Evolutionary conservation across 192 early-diverging fungal species (phyloP).

Genomic region (Podochytrium sp.): DNA sequence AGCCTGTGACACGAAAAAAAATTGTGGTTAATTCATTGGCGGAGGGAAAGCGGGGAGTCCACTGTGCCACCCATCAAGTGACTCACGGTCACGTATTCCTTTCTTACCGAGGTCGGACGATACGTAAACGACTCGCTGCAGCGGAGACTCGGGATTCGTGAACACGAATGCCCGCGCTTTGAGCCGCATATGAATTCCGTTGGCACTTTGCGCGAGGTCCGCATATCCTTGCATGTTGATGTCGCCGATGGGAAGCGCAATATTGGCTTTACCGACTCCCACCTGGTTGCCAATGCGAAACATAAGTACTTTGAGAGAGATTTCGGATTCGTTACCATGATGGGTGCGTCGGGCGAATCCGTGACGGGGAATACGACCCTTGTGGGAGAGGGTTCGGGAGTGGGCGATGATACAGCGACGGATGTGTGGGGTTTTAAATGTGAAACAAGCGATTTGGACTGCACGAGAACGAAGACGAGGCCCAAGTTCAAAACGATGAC

Average conservation of each 20-base stretch:
- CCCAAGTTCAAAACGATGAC: neutral
- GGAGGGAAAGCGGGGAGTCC: too few species aligned
- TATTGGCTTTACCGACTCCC: conserved; percentile 42
- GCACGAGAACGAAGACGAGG: neutral
- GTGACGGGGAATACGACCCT: neutral
- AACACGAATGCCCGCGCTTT: conserved; percentile 46
- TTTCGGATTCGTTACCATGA: neutral
- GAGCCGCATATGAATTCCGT: conserved; percentile 40
- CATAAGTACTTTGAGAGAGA: neutral
- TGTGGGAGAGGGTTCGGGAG: neutral
- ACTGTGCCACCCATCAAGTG: too few species aligned
- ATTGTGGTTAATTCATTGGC: too few species aligned
- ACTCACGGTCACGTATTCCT: too few species aligned
- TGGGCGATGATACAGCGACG: too few species aligned
- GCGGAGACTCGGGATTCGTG: conserved; percentile 15
- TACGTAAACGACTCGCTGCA: conserved; percentile 43
- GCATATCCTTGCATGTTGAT: conserved; percentile 54
- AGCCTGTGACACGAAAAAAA: conserved; percentile 17
- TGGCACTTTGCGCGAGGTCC: conserved; percentile 35
- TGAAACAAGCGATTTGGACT: neutral
- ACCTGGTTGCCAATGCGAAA: neutral
- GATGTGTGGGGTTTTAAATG: too few species aligned
- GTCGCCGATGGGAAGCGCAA: conserved; percentile 53
- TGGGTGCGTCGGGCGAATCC: neutral
- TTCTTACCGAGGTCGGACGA: conserved; percentile 37